Evolutionary conservation across 768 basidiomycete genomes (phyloP).

Genomic region (Epithele typhae): DNA sequence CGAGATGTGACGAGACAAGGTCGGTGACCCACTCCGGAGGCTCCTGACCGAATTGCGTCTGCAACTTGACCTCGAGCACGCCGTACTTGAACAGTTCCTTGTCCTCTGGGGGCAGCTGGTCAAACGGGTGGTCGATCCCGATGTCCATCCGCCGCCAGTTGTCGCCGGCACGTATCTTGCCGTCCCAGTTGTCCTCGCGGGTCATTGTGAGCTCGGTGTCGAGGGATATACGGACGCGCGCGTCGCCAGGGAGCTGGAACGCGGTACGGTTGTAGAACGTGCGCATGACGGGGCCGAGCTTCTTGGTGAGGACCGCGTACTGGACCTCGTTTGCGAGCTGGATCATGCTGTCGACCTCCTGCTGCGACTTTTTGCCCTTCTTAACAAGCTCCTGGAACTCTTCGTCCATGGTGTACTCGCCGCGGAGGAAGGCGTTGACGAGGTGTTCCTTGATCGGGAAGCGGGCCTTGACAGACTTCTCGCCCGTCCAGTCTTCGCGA

Average conservation of each 20-base stretch:
- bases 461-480: slow-evolving; percentile 96
- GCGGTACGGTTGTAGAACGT: slow-evolving; percentile 99
- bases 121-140: slow-evolving; percentile 89
- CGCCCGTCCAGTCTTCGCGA: slow-evolving; percentile 98
- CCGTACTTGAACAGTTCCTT: slow-evolving; percentile 96
- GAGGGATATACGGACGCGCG: slow-evolving; percentile 96
- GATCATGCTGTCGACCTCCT: slow-evolving; percentile 91
- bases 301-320: slow-evolving; percentile 79
- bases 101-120: slow-evolving; percentile 68
- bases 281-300: slow-evolving; percentile 87
- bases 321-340: slow-evolving; percentile 98
- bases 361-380: slow-evolving; percentile 89
- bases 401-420: slow-evolving; percentile 89
- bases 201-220: slow-evolving; percentile 95
- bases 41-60: slow-evolving; percentile 93
- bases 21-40: slow-evolving; percentile 96
- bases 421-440: slow-evolving; percentile 85
- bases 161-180: slow-evolving; percentile 61
- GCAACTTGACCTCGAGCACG: slow-evolving; percentile 94
- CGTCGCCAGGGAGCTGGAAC: slow-evolving; percentile 97
- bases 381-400: slow-evolving; percentile 84
- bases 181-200: slow-evolving; percentile 97
- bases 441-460: slow-evolving; percentile 94
- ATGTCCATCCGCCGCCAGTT: slow-evolving; percentile 97
- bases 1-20: slow-evolving; percentile 91